These are phyloP conservation scores for Pseudogymnoascus sp. DNA, from an alignment of 2,329 filamentous ascomycete species.

Conservation along the genomic window DNA sequence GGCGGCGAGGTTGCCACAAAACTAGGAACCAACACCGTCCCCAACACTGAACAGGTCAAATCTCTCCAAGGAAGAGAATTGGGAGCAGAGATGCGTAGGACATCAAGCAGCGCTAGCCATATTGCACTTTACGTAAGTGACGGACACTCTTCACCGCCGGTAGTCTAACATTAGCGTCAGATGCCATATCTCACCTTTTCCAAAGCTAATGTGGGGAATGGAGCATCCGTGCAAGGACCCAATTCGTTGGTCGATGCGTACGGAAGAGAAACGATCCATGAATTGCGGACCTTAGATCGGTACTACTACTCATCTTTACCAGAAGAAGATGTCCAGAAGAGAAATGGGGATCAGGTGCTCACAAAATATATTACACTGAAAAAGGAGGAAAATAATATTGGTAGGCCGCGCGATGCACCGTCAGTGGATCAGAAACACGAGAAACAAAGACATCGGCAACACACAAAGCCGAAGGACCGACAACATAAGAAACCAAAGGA, in stretches of 20 bases:
- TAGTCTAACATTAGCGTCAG: background rate
- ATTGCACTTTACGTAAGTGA: background rate
- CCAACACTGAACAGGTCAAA: background rate
- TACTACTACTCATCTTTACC: background rate
- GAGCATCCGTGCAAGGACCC: background rate
- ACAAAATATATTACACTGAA: background rate
- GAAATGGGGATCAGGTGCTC: background rate
- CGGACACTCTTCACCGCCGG: too few species aligned
- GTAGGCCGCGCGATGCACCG: background rate
- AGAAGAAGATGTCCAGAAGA: background rate
- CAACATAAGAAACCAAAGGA: background rate
- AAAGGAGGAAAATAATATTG: background rate
- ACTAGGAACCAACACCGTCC: background rate
- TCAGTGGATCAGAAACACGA: background rate
- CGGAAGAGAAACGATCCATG: background rate
- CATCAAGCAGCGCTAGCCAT: background rate
- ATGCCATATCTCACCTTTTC: background rate
- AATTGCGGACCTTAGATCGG: background rate
- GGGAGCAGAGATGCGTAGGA: background rate
- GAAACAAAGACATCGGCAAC: too few species aligned
- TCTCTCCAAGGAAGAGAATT: background rate
- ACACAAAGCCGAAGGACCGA: background rate
- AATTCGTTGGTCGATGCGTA: background rate
- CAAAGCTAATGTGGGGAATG: background rate
- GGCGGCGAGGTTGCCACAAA: background rate